Base-by-base conservation (phyloP, 176 grass and related monocot species). In the Hyparrhenia diplandra region DNA sequence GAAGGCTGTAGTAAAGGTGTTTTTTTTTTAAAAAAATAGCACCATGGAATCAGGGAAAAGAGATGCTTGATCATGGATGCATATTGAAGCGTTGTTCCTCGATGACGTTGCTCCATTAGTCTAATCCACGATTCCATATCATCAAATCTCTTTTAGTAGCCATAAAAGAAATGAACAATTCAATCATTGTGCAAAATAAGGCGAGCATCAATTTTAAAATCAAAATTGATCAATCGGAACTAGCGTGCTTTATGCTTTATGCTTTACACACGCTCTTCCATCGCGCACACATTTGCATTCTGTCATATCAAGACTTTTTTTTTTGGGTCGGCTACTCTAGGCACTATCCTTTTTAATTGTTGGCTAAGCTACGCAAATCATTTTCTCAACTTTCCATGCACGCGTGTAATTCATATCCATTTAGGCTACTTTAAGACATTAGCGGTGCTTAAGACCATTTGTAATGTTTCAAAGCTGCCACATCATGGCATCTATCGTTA, bases 331-430 rank as follows among this genome's bases (percentile, higher is more conserved):
- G 20, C 30, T 30, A 47, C 40, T 67, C 42, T 68, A 88, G 36
- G 59, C 74, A 29, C 29, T 25, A 73, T 40, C 24, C 41, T 59
- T 58, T 88, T 83, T 67, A 14, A 58, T 36, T 47, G 57, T 55
- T 88, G 28, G 73, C 80, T 73, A 83, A 59, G 61, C 30, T 20
- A 40, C 61, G 74, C 40, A 51, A 74, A 73, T 74, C 49, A 88
- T 75, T 41, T n/a, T n/a, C 30, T 9, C 69, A 42, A 41, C 75
- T 58, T 69, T 82, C 4, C 66, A 29, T 49, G 36, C 61, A 84
- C 67, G 75, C 69, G 76, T 51, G 81, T 80, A 27, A 80, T 14
- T 76, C 76, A 68, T 84, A 74, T 84, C 69, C 75, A 73, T 66
- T 59, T 24, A 61, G 32, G 28, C 61, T 27, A 64, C 66, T 80